Evolutionary conservation across 805 yeast genomes (phyloP).

Genomic region (Lipomyces sp.): DNA sequence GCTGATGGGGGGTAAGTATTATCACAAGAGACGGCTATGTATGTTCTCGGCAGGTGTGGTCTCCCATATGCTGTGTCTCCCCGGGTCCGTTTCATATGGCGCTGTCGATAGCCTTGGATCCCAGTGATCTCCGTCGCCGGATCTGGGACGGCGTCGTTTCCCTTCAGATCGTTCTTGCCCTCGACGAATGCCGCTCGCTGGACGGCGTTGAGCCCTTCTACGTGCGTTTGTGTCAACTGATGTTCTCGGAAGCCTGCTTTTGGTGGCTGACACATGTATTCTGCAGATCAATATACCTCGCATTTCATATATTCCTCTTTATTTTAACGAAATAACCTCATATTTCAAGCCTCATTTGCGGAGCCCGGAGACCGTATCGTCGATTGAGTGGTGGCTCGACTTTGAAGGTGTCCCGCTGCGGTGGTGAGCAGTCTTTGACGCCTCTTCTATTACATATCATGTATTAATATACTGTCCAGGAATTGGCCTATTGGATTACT

Average conservation of each 20-base stretch:
- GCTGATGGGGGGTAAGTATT: too few relatives aligned
- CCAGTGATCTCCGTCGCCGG: slow-evolving; percentile 5
- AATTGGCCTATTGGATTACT: slow-evolving; percentile 69
- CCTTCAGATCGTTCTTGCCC: slow-evolving; percentile 30
- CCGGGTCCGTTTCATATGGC: too few relatives aligned
- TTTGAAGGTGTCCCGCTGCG: slow-evolving; percentile 59
- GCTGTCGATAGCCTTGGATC: background rate
- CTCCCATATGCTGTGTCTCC: too few relatives aligned
- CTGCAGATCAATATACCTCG: slow-evolving; percentile 25
- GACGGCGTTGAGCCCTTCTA: slow-evolving; percentile 24
- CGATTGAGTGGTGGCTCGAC: slow-evolving; percentile 60
- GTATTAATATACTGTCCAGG: slow-evolving; percentile 22
- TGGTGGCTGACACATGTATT: too few relatives aligned
- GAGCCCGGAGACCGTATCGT: slow-evolving; percentile 29
- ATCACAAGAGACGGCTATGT: too few relatives aligned
- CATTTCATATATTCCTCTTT: slow-evolving; percentile 33
- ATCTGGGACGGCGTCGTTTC: slow-evolving; percentile 36
- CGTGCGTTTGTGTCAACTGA: slow-evolving; percentile 13
- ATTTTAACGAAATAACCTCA: slow-evolving; percentile 25
- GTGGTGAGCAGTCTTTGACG: slow-evolving; percentile 52
- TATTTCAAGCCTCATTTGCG: slow-evolving; percentile 32
- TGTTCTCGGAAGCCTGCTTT: too few relatives aligned
- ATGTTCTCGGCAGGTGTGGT: too few relatives aligned
- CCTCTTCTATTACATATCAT: background rate
- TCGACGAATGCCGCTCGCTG: slow-evolving; percentile 25